Base-by-base conservation (phyloP, 1,139 yeast genomes). In the Dujonia santamariae region DNA sequence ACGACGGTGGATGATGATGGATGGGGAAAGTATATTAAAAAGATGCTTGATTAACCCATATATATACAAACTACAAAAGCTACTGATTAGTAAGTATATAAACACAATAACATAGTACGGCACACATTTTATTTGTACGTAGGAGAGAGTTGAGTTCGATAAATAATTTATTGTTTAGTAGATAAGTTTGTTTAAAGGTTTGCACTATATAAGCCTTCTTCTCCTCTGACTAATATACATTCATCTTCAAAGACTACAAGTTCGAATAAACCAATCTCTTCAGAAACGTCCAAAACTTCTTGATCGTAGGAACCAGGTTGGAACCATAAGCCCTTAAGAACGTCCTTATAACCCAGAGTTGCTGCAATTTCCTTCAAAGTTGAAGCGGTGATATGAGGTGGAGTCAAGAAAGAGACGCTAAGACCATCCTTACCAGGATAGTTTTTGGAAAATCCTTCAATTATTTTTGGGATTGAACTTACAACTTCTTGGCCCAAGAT, bases 291-390 rank as follows among this genome's bases (percentile, higher is more conserved):
- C 31, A 83, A 54, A 3, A 78, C 80, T n/a, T 61, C 67, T 7
- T 56, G 54, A 46, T 82, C 79, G 44, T 73, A 83, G 23, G 86
- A 72, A 0, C 95, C 95, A 0, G 95, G 95, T 51, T 85, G 95
- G 43, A 84, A 78, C 95, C 95, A 85, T 19, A 84, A 61, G 1
- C 82, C 80, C 44, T 72, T 73, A 19, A 85, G 61, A 1, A 58
- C 40, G 7, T 45, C 45, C 35, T 54, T 43, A 47, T 55, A 61
- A 2, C 63, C 59, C 1, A 55, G 51, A 37, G 63, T 45, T 6
- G 51, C 31, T 31, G 61, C 51, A 15, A 72, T 62, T 30, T 68
- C 70, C 30, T 65, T 54, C 31, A 85, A 56, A 1, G 80, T 67
- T 7, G 57, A 48, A 13, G 59, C 56, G 2, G 87, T 76, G 9